These are phyloP conservation scores for Penicillium olsonii DNA, from an alignment of 2,329 filamentous ascomycete species.

Conservation along the genomic window DNA sequence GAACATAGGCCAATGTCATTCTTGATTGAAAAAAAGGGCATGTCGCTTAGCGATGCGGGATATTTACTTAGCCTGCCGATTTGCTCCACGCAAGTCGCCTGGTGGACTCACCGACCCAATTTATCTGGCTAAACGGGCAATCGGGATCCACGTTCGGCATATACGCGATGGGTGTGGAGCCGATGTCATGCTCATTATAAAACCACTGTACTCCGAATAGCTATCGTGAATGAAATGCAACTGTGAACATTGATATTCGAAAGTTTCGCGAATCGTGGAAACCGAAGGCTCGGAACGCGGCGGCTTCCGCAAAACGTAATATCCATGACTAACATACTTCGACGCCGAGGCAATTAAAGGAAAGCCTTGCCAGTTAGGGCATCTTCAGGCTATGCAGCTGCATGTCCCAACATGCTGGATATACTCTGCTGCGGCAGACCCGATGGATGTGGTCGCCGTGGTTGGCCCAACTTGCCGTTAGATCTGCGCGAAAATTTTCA, in stretches of 20 bases:
- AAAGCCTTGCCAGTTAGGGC: not conserved
- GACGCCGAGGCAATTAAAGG: not conserved
- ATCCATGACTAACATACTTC: not conserved
- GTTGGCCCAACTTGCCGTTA: not conserved
- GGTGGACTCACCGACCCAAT: not conserved
- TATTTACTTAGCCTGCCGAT: too few species aligned
- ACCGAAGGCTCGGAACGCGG: not conserved
- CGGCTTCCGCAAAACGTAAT: slow-evolving; percentile 3
- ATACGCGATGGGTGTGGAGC: not conserved
- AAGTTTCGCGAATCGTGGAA: not conserved
- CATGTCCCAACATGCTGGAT: not conserved
- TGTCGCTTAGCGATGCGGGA: too few species aligned
- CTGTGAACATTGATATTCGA: not conserved
- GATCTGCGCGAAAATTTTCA: not conserved
- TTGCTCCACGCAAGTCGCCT: too few species aligned
- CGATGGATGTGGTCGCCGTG: not conserved
- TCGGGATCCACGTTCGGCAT: not conserved
- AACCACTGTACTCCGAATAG: not conserved
- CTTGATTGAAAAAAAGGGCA: too few species aligned
- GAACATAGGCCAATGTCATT: not conserved
- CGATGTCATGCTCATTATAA: not conserved
- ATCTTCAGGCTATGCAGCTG: not conserved
- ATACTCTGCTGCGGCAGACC: not conserved
- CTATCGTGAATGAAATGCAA: not conserved
- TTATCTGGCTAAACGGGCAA: not conserved